Percentiles rank a stretch among this genome's conserved stretches.
phyloP scores from a whole-genome alignment of 1,139 yeast genomes.

The Blastobotrys malaysiensis region DNA sequence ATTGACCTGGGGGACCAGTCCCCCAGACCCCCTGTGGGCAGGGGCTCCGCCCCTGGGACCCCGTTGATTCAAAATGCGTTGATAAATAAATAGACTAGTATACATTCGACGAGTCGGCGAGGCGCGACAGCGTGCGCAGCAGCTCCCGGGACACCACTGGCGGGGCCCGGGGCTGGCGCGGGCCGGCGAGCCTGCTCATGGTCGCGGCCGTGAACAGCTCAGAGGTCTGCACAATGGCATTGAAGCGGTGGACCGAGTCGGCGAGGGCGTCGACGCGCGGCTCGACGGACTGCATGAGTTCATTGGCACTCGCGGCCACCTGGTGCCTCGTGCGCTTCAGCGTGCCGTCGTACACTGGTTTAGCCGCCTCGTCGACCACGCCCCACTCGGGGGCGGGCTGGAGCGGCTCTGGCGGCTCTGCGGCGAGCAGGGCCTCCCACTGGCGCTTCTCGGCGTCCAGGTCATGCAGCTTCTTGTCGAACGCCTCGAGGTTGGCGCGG shows the following conservation, averaged over 20 bases:
- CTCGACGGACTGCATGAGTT: conserved; percentile 1
- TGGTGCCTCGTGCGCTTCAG: neutral
- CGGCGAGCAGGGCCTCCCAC: conserved; percentile 39
- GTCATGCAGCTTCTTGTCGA: conserved; percentile 41
- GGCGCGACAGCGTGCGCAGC: conserved; percentile 18
- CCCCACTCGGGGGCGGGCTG: neutral
- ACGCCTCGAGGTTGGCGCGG: conserved; percentile 41
- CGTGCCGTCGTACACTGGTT: neutral
- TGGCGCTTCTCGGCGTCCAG: conserved; percentile 44
- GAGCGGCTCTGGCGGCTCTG: conserved; percentile 2
- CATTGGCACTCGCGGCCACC: neutral
- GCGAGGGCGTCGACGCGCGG: conserved; percentile 9
- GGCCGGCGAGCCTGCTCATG: conserved; percentile 11
- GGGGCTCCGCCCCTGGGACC: too few relatives aligned
- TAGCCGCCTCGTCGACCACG: neutral
- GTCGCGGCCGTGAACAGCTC: conserved; percentile 11
- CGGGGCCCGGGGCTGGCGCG: neutral
- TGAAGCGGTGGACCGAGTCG: conserved; percentile 12
- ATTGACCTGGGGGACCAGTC: too few relatives aligned
- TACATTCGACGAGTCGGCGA: neutral
- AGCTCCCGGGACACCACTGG: conserved; percentile 10
- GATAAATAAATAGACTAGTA: neutral
- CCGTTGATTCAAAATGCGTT: neutral
- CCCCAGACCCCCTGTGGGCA: too few relatives aligned
- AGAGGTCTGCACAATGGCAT: conserved; percentile 15